Conservation (phyloP, 2,329 filamentous ascomycete genomes). For the Chrysoporthe deuterocubensis region DNA sequence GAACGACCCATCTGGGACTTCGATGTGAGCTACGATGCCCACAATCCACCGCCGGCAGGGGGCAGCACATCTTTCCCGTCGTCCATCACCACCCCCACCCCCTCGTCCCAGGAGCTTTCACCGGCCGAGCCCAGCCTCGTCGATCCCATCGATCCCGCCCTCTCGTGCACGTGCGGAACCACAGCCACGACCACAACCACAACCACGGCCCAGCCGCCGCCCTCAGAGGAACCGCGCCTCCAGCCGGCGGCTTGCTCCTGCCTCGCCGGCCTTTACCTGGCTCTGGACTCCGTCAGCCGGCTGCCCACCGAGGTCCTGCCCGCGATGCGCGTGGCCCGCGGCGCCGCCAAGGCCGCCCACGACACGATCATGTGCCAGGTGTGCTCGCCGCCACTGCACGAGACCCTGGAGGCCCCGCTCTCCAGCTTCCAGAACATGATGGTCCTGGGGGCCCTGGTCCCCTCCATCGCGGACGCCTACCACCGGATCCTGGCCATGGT, state of each 20-base stretch:
- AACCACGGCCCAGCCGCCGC: constrained; percentile 15
- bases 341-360: constrained; percentile 54
- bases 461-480: constrained; percentile 62
- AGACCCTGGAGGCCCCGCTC: constrained; percentile 42
- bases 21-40: constrained; percentile 9
- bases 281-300: constrained; percentile 53
- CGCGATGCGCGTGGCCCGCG: constrained; percentile 53
- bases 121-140: constrained; percentile 23
- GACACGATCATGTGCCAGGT: constrained; percentile 54
- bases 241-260: constrained; percentile 47
- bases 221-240: constrained; percentile 2
- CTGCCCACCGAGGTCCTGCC: constrained; percentile 49
- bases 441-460: constrained; percentile 61
- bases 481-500: constrained; percentile 57
- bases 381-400: constrained; percentile 47
- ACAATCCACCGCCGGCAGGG: constrained; percentile 3
- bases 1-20: constrained; percentile 11
- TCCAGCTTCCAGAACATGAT: constrained; percentile 62
- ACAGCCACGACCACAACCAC: constrained; percentile 2
- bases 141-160: constrained; percentile 17
- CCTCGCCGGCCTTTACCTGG: constrained; percentile 53
- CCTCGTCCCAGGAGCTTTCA: constrained; percentile 24
- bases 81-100: constrained; percentile 17
- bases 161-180: constrained; percentile 1
- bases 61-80: not conserved